Evolutionary conservation across 495 filamentous ascomycete species (phyloP), one percentile per base, ranked within the genome.

Genomic region (Rhypophila decipiens): DNA sequence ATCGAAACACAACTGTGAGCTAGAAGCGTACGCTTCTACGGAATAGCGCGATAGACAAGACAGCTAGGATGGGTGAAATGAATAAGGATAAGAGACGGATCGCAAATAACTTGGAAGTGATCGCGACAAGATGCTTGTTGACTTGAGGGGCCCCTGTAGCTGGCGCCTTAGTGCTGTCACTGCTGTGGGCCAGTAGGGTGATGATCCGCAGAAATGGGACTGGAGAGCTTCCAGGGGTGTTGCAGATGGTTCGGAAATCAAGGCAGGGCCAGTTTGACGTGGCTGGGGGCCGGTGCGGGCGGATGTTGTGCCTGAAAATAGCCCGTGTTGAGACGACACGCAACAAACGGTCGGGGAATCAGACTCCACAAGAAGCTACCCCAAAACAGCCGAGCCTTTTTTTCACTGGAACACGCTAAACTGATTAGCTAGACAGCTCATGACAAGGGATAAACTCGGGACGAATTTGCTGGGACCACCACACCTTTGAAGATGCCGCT

Each of bases 161-260:
- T 31, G 7, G 27, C 7, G 7, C 13, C 27, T 13, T 31, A 31
- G 27, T 13, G 27, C 27, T 7, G 7, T 31, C 24, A 24, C 39
- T 39, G 37, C 39, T 46, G 50, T 38, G 40, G 21, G 21, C 19
- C 34, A 24, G 44, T 17, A 18, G 39, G 27, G 35, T 46, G 20
- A 34, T 37, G 27, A 50, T 50, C 40, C 23, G 47, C 41, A 38
- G 18, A 21, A 22, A 42, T 46, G 49, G 50, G 50, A 42, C 33
- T 45, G 17, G 18, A 9, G 24, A 46, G 27, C 17, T 24, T 9
- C 23, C 12, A 9, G 15, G 22, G 46, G 15, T 47, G 52, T 55
- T 44, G 51, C 51, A 54, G 54, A 48, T 42, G 36, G 18, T 47
- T 24, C 33, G 12, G 44, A 54, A 57, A 54, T 50, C 51, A 57